Evolutionary conservation across 495 filamentous ascomycete species (phyloP).

Genomic region (Apodospora peruviana): DNA sequence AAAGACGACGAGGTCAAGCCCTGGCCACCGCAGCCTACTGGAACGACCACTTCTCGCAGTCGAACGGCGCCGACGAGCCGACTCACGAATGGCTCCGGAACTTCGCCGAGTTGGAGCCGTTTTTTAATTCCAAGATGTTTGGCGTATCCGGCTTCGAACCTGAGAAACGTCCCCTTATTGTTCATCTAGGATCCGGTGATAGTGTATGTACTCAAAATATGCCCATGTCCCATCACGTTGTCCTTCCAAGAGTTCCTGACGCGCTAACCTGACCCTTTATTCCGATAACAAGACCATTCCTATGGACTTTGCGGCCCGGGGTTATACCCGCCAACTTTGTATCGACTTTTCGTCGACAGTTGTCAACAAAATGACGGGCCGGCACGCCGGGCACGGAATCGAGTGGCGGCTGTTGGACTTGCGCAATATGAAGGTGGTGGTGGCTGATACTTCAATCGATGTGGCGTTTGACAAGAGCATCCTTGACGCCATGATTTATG

Average conservation of each 20-base stretch:
- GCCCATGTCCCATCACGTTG: background rate
- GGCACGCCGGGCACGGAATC: slow-evolving; percentile 33
- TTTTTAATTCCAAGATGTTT: slow-evolving; percentile 41
- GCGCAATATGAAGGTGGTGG: slow-evolving; percentile 34
- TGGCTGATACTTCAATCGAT: slow-evolving; percentile 37
- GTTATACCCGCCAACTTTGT: slow-evolving; percentile 50
- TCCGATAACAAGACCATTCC: slow-evolving; percentile 42
- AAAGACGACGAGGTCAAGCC: no score
- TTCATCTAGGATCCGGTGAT: slow-evolving; percentile 56
- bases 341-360: slow-evolving; percentile 54
- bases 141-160: slow-evolving; percentile 8
- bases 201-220: slow-evolving; percentile 36
- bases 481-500: slow-evolving; percentile 57
- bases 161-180: slow-evolving; percentile 27
- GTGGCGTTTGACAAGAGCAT: slow-evolving; percentile 59
- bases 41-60: slow-evolving; percentile 43
- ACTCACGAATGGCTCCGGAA: slow-evolving; percentile 50
- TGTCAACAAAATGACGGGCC: slow-evolving; percentile 43
- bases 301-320: slow-evolving; percentile 35
- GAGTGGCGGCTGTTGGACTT: slow-evolving; percentile 50
- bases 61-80: slow-evolving; percentile 18
- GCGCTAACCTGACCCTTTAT: background rate
- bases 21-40: slow-evolving; percentile 41
- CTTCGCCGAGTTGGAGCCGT: slow-evolving; percentile 43
- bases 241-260: background rate